A percentile compares a stretch with the other conserved stretches of the same genome.
phyloP scores from a whole-genome alignment of 176 grass and related monocot species.

The maize (Zea mays) region Zm-B73-REFERENCE-NAM-5.0 NC_050099.1:159010001-159010500 shows the following conservation, averaged over 20 bases:
- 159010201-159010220: constrained; percentile 8
- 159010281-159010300: neutral
- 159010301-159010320: neutral
- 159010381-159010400: constrained; percentile 39
- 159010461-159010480: constrained; percentile 51
- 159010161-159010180: constrained; percentile 19
- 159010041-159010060: neutral
- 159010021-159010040: neutral
- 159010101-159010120: constrained; percentile 21
- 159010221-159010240: neutral
- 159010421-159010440: constrained; percentile 34
- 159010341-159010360: neutral
- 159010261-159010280: constrained; percentile 10
- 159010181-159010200: constrained; percentile 7
- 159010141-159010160: constrained; percentile 14
- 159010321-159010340: constrained; percentile 20
- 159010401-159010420: constrained; percentile 27
- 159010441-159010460: constrained; percentile 46
- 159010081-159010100: neutral
- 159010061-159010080: neutral
- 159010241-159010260: constrained; percentile 4
- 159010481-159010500: constrained; percentile 49
- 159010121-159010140: constrained; percentile 2
- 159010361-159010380: constrained; percentile 20
- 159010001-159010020: constrained; percentile 5